Base-by-base conservation (phyloP, 1,284 basidiomycete genomes). In the Puccinia hordei region DNA sequence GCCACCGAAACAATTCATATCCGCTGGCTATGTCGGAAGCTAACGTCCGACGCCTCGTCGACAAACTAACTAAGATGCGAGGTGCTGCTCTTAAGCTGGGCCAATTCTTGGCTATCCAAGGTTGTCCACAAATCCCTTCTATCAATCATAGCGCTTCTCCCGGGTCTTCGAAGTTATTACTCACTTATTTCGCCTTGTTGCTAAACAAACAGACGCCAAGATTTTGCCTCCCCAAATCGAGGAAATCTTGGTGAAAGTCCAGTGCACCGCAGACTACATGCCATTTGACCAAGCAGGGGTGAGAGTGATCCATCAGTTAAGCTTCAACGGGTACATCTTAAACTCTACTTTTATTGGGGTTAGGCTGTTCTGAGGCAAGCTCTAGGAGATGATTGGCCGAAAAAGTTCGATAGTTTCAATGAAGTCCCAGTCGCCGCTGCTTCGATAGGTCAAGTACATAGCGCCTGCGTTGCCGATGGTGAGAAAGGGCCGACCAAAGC, bases 181-280 rank as follows among this genome's bases (percentile, higher is more conserved):
- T 19, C 46, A 13, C 46, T 49, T 49, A 15, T n/a, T 77, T 33
- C 33, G 33, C 6, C 27, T 15, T 35, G 2, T 27, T 68, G 59
- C 30, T 13, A 49, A 12, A 5, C 19, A 44, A 6, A 22, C 38
- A 78, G 76, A 98, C 85, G 92, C 93, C 5, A 92, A 95, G 84
- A 88, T 92, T 81, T 88, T 99, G 0, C 94, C 96, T 0, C 90
- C 92, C 0, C 93, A 97, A 83, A 88, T 98, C 10, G 95, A 98
- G 85, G 89, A 90, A 80, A 92, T 99, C 46, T 90, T 99, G 84
- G 89, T 94, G 65, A 89, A 92, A 57, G 95, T 99, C 0, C 96
- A 99, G 86, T 93, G 96, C 83, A 91, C 92, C 83, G 97, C 97
- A 1, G 94, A 99, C 86, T 98, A 98, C 86, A 99, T 98, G 95